Base-by-base conservation (phyloP, 306 rosid species). In the Clitoria ternatea region DNA sequence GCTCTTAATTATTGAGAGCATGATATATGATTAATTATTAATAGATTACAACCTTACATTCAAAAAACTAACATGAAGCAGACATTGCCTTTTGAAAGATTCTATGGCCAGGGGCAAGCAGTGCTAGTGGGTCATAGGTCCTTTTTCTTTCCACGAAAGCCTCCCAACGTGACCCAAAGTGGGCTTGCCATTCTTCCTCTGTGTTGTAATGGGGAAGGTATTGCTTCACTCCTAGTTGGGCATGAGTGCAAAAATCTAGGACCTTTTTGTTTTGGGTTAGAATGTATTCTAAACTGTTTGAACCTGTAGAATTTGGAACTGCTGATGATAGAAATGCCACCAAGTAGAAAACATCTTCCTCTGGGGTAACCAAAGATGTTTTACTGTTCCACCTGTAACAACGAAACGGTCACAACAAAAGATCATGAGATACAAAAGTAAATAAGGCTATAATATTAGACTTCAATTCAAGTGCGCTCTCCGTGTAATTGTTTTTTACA, bases 21-120 rank as follows among this genome's bases (percentile, higher is more conserved):
- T 15, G 64, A 60, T 49, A 62, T 22, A 54, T 42, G 32, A 50
- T 17, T 53, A 69, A 32, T 64, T 23, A 61, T 23, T 71, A 30
- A 9, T 37, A 78, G 17, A 17, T 40, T 11, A 62, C 65, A 63
- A 33, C 52, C 74, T 77, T 49, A 69, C 43, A 47, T 10, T 18
- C 35, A 17, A 17, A 71, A 70, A 27, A 23, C 83, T 74, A 82
- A 61, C 68, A 72, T 42, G 73, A 78, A 61, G 77, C 45, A 44
- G 82, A 72, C 55, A 74, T 43, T 7, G 85, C 86, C 91, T 87
- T 91, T 83, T 86, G 87, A 82, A 91, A 95, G 81, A 95, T 91
- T 78, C 79, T 82, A 29, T 91, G 97, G 19, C 99, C 99, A 61
- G 99, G 99, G 37, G 96, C 88, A 64, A 95, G 96, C 57, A 95